These are phyloP conservation scores for Rhodotorula sp. DNA, from an alignment of 1,284 basidiomycete species.

Conservation along the genomic window DNA sequence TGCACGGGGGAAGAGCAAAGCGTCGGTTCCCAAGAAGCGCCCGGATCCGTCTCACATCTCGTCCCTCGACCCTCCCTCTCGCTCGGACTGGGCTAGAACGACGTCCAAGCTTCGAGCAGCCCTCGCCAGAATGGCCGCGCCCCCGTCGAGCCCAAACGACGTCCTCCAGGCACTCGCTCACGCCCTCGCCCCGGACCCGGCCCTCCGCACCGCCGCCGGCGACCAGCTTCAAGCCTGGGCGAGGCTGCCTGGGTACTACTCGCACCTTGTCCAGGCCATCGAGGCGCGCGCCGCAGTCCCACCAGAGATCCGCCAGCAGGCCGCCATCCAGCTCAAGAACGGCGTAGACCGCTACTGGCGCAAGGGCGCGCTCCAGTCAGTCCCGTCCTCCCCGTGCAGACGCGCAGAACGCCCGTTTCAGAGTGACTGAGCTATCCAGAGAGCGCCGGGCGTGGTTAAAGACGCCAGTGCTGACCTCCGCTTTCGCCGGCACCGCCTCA, in stretches of 20 bases:
- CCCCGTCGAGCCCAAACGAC: constrained; percentile 14
- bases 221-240: constrained; percentile 33
- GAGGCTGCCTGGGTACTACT: constrained; percentile 38
- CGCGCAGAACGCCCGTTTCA: too few species aligned
- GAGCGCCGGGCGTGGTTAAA: too few species aligned
- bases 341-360: constrained; percentile 46
- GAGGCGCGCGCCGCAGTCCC: constrained; percentile 11
- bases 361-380: constrained; percentile 34
- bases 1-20: neutral
- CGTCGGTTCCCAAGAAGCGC: neutral
- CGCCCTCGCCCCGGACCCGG: constrained; percentile 34
- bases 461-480: neutral
- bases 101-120: neutral
- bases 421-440: too few species aligned
- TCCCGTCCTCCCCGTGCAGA: neutral
- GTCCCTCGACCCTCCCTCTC: neutral
- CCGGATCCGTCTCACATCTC: too few species aligned
- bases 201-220: constrained; percentile 23
- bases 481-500: neutral
- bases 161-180: constrained; percentile 30
- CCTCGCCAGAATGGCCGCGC: neutral
- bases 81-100: neutral
- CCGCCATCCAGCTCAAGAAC: constrained; percentile 46
- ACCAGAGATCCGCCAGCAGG: constrained; percentile 39
- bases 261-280: constrained; percentile 37